These are phyloP conservation scores for Aphelidium insulamus DNA, from an alignment of 371 early-diverging fungal species.

Conservation along the genomic window DNA sequence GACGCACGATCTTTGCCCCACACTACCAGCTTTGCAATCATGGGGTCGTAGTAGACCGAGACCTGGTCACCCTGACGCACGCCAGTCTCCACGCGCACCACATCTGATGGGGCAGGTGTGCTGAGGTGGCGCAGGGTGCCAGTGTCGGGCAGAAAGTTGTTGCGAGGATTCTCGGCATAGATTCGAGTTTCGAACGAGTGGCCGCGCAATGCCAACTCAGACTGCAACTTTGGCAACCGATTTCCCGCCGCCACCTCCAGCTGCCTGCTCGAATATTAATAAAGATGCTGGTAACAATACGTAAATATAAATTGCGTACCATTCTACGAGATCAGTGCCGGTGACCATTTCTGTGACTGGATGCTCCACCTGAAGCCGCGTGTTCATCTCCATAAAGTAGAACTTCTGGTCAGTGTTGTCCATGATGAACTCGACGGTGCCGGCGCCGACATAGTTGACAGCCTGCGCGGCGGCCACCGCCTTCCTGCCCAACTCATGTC, in stretches of 20 bases:
- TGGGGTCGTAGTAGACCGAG: constrained; percentile 85
- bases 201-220: constrained; percentile 42
- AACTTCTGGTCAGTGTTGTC: constrained; percentile 65
- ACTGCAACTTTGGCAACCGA: constrained; percentile 42
- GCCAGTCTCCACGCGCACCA: constrained; percentile 74
- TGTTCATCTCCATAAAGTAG: constrained; percentile 97
- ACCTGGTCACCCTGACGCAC: constrained; percentile 77
- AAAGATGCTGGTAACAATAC: not conserved
- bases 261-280: constrained; percentile 35
- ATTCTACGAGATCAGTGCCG: constrained; percentile 73
- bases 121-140: constrained; percentile 56
- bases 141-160: constrained; percentile 80
- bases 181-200: constrained; percentile 94
- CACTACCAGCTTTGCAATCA: constrained; percentile 91
- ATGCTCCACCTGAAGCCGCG: constrained; percentile 87
- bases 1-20: constrained; percentile 59
- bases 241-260: constrained; percentile 78
- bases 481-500: constrained; percentile 56
- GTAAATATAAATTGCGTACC: constrained; percentile 25
- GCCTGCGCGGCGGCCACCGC: constrained; percentile 82
- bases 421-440: constrained; percentile 94
- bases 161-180: constrained; percentile 87
- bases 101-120: constrained; percentile 32
- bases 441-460: constrained; percentile 78
- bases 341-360: constrained; percentile 94